Percentiles rank a stretch among this genome's conserved stretches.
These are phyloP conservation scores for Candida loeiensis DNA, from an alignment of 805 yeast species.

Conservation along the genomic window DNA sequence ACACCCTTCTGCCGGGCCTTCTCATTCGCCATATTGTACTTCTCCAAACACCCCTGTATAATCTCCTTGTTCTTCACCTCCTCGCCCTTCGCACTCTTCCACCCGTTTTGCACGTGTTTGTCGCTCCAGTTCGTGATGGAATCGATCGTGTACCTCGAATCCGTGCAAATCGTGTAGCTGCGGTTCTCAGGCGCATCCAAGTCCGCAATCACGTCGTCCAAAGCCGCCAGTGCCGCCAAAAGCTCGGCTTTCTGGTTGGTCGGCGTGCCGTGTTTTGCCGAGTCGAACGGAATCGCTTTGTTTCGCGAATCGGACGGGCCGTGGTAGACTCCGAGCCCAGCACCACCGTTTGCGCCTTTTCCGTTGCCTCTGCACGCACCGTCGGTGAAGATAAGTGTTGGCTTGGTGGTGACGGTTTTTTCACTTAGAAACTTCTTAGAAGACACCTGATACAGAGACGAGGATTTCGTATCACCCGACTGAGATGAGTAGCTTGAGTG, in stretches of 20 bases:
- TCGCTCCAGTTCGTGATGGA: slow-evolving; percentile 54
- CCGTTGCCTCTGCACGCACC: slow-evolving; percentile 75
- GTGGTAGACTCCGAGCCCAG: slow-evolving; percentile 78
- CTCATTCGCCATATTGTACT: slow-evolving; percentile 33
- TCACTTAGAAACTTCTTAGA: not conserved
- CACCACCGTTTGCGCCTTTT: slow-evolving; percentile 31
- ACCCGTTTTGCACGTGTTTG: slow-evolving; percentile 56
- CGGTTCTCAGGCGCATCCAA: slow-evolving; percentile 19
- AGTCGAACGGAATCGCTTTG: slow-evolving; percentile 48
- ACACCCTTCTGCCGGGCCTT: slow-evolving; percentile 30
- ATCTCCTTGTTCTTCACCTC: slow-evolving; percentile 53
- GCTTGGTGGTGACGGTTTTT: not conserved
- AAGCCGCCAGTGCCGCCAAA: slow-evolving; percentile 58
- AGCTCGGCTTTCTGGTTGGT: slow-evolving; percentile 86
- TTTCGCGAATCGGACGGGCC: slow-evolving; percentile 69
- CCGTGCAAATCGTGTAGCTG: slow-evolving; percentile 54
- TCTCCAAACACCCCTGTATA: slow-evolving; percentile 30
- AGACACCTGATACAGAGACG: no score
- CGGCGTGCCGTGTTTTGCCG: slow-evolving; percentile 28
- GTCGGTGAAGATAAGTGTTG: slow-evolving; percentile 57
- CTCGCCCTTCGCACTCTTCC: slow-evolving; percentile 42
- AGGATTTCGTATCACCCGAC: no score
- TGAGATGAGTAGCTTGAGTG: no score
- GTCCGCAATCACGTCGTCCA: slow-evolving; percentile 37
- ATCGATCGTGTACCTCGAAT: slow-evolving; percentile 65